Evolutionary conservation across 495 filamentous ascomycete genomes (phyloP), one percentile per base, ranked within the genome.

Genomic region (Penicillium manginii): DNA sequence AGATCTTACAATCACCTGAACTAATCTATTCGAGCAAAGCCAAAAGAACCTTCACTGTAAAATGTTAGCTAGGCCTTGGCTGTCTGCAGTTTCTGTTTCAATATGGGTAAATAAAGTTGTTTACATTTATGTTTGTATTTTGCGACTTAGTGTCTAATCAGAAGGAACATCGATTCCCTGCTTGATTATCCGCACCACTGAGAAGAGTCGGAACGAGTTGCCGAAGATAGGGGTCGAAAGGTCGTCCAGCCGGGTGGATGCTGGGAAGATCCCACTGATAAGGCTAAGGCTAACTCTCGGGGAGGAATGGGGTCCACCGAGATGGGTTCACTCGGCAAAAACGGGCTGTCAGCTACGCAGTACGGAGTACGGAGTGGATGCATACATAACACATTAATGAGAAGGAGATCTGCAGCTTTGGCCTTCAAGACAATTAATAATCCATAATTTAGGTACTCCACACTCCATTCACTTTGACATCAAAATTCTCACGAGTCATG

Each of bases 321-420:
- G 40, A 45, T 47, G 45, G 21, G 45, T 47, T 47, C 7, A 47
- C 45, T 47, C 19, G 45, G 45, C 45, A 47, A 47, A 47, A 26
- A 23, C 45, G 45, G 45, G 6, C 26, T 47, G 45, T 21, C 9
- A 22, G 22, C 9, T 47, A 14, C 40, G 35, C 35, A 12, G 26
- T 8, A 29, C n/a, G n/a, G n/a, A n/a, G n/a, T 47, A 14, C 40
- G 35, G 10, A 12, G 26, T 8, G 9, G 26, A 29, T 43, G 14
- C 8, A n/a, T 43, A n/a, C 40, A 17, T 10, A 4, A 4, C 37
- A 40, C 3, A 47, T 47, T 9, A 47, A 9, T 19, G 26, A 22
- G 14, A 47, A 26, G n/a, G 21, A 9, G 45, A 47, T 47, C 45
- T 47, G 10, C 1, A 47, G 14, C 40, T 17, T 18, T 43, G 40